Percentiles rank a stretch among this genome's conserved stretches.
Evolutionary conservation across 1,284 basidiomycete genomes (phyloP).

Genomic region (Cryptococcus hybrid): DNA sequence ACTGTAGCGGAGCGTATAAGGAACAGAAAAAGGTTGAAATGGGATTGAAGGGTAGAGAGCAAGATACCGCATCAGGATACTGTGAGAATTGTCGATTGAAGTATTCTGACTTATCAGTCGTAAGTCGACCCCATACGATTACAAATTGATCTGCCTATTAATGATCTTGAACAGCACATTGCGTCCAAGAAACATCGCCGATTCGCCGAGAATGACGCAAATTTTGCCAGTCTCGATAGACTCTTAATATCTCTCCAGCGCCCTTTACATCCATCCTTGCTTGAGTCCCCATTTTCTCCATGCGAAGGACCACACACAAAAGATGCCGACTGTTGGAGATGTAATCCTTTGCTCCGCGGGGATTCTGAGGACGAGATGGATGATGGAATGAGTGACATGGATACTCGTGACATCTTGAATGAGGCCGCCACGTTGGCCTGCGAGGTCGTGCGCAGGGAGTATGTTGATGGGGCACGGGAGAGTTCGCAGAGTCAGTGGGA

Average conservation of each 20-base stretch:
- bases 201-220: slow-evolving; percentile 75
- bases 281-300: slow-evolving; percentile 6
- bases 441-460: too few species aligned
- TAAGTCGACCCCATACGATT: slow-evolving; percentile 50
- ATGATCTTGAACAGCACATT: slow-evolving; percentile 65
- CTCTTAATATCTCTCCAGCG: slow-evolving; percentile 73
- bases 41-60: slow-evolving; percentile 57
- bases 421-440: too few species aligned
- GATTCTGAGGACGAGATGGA: too few species aligned
- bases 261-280: slow-evolving; percentile 53
- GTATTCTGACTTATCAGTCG: slow-evolving; percentile 83
- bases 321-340: slow-evolving; percentile 4
- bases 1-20: slow-evolving; percentile 27
- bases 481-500: too few species aligned
- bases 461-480: too few species aligned
- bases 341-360: neutral
- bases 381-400: too few species aligned
- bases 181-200: slow-evolving; percentile 73
- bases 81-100: slow-evolving; percentile 95
- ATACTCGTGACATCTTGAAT: too few species aligned
- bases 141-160: neutral
- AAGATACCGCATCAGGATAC: slow-evolving; percentile 81
- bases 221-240: slow-evolving; percentile 80
- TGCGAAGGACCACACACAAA: slow-evolving; percentile 9
- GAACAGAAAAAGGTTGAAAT: slow-evolving; percentile 39